phyloP scores from a whole-genome alignment of 805 yeast genomes.

The Monosporozyma solicola region DNA sequence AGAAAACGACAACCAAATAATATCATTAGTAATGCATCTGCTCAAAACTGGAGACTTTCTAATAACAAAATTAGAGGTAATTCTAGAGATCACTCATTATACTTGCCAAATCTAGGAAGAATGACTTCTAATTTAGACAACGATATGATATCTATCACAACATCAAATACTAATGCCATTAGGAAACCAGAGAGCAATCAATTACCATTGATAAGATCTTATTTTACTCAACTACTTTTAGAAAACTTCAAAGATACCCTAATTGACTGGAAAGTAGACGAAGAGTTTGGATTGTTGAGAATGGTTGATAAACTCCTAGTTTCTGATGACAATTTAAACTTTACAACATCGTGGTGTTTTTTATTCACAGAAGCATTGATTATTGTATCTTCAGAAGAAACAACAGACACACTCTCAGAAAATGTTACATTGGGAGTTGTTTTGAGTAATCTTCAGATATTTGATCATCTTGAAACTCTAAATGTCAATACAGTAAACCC shows the following conservation, averaged over 20 bases:
- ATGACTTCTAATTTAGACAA: background rate
- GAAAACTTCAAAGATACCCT: constrained; percentile 13
- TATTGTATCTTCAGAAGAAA: constrained; percentile 8
- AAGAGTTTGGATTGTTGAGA: constrained; percentile 29
- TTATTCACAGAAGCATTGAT: constrained; percentile 26
- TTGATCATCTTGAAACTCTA: constrained; percentile 7
- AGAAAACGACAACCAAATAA: background rate
- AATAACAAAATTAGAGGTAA: background rate
- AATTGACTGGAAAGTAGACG: constrained; percentile 23
- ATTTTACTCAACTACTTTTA: constrained; percentile 17
- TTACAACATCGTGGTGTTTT: constrained; percentile 26
- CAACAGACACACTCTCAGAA: background rate
- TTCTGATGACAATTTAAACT: constrained; percentile 22
- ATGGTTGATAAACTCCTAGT: constrained; percentile 30
- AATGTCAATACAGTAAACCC: constrained; percentile 17
- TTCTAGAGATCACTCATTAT: background rate
- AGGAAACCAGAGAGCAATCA: constrained; percentile 4
- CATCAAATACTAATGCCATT: background rate
- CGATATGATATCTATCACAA: background rate
- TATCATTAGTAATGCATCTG: background rate
- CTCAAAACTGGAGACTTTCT: background rate
- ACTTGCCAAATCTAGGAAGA: background rate
- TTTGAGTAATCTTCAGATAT: constrained; percentile 11
- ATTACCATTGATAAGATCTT: constrained; percentile 19
- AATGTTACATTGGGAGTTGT: constrained; percentile 5